Evolutionary conservation across 1,139 yeast genomes (phyloP).

Genomic region (Nakaseomyces glabratus): DNA sequence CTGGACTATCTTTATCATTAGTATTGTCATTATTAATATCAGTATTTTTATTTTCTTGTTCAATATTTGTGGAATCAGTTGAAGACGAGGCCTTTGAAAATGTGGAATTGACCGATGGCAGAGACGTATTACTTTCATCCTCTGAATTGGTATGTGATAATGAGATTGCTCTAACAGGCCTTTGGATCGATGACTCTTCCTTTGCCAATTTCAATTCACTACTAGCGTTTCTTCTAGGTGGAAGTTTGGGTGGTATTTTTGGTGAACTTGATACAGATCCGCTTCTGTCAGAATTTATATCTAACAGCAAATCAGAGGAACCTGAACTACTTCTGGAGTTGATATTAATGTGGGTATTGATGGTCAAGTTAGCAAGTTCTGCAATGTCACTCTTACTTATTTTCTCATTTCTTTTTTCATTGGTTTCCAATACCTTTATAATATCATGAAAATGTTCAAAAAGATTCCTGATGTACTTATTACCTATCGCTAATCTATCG

Average conservation of each 20-base stretch:
- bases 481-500: conserved; percentile 41
- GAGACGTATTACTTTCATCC: conserved; percentile 3
- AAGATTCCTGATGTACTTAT: conserved; percentile 42
- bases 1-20: too few species aligned
- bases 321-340: conserved; percentile 4
- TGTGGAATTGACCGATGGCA: conserved; percentile 3
- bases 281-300: too few species aligned
- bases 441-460: conserved; percentile 39
- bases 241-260: conserved; percentile 7
- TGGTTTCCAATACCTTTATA: conserved; percentile 10
- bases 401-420: neutral
- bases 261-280: conserved; percentile 9
- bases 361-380: neutral
- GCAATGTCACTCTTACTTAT: neutral
- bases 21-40: too few species aligned
- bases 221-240: conserved; percentile 13
- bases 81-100: conserved; percentile 5
- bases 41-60: too few species aligned
- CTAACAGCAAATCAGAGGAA: conserved; percentile 2
- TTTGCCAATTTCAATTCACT: conserved; percentile 7
- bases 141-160: neutral
- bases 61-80: conserved; percentile 4
- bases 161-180: neutral
- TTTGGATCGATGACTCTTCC: conserved; percentile 2
- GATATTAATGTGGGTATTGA: conserved; percentile 1